Evolutionary conservation across 31 red algal species (phyloP).

Genomic region (Porphyra umbilicalis): DNA sequence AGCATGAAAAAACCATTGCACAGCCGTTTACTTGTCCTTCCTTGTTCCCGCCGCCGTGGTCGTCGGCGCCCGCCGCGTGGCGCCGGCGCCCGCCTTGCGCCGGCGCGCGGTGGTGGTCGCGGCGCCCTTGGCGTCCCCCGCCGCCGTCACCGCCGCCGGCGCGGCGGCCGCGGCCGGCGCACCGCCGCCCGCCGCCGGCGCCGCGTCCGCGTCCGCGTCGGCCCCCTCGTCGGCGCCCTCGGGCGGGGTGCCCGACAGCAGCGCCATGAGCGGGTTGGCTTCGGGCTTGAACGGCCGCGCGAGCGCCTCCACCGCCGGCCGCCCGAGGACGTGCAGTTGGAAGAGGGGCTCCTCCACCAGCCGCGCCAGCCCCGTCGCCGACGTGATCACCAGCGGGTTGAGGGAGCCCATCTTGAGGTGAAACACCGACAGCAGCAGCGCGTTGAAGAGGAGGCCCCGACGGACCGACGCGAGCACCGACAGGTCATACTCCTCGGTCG

Average conservation of each 20-base stretch:
- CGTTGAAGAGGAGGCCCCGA: slow-evolving; percentile 39
- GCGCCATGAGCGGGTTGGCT: slow-evolving; percentile 14
- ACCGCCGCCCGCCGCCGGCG: background rate
- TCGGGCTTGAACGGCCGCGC: slow-evolving; percentile 25
- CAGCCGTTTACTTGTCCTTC: background rate
- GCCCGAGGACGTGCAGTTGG: slow-evolving; percentile 35
- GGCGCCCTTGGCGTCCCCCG: background rate
- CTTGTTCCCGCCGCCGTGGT: background rate
- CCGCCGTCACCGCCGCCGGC: background rate
- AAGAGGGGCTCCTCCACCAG: slow-evolving; percentile 59
- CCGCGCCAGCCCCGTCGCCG: slow-evolving; percentile 47
- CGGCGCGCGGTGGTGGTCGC: background rate
- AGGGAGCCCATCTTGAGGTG: slow-evolving; percentile 70
- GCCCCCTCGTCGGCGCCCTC: slow-evolving; percentile 19
- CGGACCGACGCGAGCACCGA: slow-evolving; percentile 28
- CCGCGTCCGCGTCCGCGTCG: background rate
- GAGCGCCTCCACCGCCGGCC: slow-evolving; percentile 21
- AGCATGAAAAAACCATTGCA: no score
- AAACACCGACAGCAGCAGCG: slow-evolving; percentile 41
- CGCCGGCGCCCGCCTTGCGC: background rate
- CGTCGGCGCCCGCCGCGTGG: background rate
- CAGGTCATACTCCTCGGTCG: slow-evolving; percentile 52
- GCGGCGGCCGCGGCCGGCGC: background rate
- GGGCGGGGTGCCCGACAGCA: slow-evolving; percentile 32
- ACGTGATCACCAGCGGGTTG: slow-evolving; percentile 50